Percentiles rank a stretch among this genome's conserved stretches.
Conservation (phyloP, 108 stramenopile genomes). For the Asterionellopsis glacialis region DNA sequence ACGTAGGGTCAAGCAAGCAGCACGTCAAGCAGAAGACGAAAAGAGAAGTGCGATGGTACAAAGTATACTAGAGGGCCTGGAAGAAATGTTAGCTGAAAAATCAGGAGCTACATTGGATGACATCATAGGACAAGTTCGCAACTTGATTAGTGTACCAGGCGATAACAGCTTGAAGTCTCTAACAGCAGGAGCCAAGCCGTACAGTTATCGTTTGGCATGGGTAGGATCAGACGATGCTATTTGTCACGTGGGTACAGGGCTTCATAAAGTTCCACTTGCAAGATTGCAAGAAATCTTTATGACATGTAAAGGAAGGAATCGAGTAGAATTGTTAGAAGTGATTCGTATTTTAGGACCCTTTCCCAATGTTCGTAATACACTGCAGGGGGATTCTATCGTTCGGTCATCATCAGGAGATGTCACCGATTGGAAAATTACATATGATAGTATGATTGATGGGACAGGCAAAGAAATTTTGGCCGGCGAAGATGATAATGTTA, state of each 20-base stretch:
- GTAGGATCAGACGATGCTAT: constrained; percentile 71
- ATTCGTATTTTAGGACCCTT: constrained; percentile 87
- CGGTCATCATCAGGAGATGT: not conserved
- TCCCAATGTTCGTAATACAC: constrained; percentile 79
- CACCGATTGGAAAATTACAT: constrained; percentile 25
- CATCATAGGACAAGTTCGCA: not conserved
- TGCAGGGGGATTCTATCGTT: constrained; percentile 49
- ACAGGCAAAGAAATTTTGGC: constrained; percentile 79
- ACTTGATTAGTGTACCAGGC: not conserved
- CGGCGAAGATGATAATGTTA: constrained; percentile 59
- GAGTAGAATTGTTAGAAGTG: constrained; percentile 68
- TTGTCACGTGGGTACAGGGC: constrained; percentile 74
- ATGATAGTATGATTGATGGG: constrained; percentile 80
- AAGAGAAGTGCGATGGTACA: constrained; percentile 14
- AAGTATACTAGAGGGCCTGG: not conserved
- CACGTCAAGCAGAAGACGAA: constrained; percentile 14
- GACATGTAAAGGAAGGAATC: constrained; percentile 33
- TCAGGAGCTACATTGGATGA: not conserved
- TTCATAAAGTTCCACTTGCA: constrained; percentile 87
- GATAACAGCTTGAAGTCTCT: constrained; percentile 1
- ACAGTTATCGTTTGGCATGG: constrained; percentile 71
- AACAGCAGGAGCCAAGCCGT: constrained; percentile 9
- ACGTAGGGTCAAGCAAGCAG: constrained; percentile 16
- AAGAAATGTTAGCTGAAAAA: constrained; percentile 15
- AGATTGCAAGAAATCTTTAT: constrained; percentile 79